Percentiles rank a stretch among this genome's conserved stretches.
phyloP scores from a whole-genome alignment of 2,329 filamentous ascomycete genomes.

The Aureobasidium sp. region DNA sequence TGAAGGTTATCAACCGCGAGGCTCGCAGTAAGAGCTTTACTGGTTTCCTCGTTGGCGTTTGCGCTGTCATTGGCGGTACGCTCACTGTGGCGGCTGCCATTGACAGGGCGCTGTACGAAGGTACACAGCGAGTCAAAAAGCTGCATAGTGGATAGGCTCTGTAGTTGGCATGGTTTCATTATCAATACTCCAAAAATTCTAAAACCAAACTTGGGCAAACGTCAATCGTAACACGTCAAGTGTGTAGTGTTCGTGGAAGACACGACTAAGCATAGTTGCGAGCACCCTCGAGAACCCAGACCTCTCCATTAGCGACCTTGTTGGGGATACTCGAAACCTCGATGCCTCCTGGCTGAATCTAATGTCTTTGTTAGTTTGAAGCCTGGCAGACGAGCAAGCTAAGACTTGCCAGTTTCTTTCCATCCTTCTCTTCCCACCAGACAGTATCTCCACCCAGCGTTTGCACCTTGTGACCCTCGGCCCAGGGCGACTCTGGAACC shows the following conservation, averaged over 20 bases:
- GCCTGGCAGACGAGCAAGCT: background rate
- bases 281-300: conserved; percentile 67
- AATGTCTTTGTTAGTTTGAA: conserved; percentile 21
- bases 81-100: conserved; percentile 91
- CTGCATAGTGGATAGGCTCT: conserved; percentile 53
- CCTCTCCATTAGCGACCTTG: conserved; percentile 77
- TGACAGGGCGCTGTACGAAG: conserved; percentile 87
- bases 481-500: conserved; percentile 69
- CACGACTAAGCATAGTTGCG: conserved; percentile 42
- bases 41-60: conserved; percentile 87
- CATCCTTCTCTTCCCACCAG: conserved; percentile 73
- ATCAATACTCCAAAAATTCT: background rate
- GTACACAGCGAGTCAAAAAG: conserved; percentile 78
- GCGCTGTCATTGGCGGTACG: conserved; percentile 89
- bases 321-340: conserved; percentile 69
- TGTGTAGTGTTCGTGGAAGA: background rate
- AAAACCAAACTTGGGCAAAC: background rate
- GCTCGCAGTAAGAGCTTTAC: conserved; percentile 81
- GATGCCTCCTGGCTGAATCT: conserved; percentile 74
- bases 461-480: conserved; percentile 56
- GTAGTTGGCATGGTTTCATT: background rate
- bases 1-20: conserved; percentile 99
- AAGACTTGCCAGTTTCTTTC: conserved; percentile 48
- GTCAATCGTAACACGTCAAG: background rate
- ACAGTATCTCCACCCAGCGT: conserved; percentile 63